Evolutionary conservation across 805 yeast genomes (phyloP), one percentile per base, ranked within the genome.

Genomic region (Maudiozyma serrabonitensis): DNA sequence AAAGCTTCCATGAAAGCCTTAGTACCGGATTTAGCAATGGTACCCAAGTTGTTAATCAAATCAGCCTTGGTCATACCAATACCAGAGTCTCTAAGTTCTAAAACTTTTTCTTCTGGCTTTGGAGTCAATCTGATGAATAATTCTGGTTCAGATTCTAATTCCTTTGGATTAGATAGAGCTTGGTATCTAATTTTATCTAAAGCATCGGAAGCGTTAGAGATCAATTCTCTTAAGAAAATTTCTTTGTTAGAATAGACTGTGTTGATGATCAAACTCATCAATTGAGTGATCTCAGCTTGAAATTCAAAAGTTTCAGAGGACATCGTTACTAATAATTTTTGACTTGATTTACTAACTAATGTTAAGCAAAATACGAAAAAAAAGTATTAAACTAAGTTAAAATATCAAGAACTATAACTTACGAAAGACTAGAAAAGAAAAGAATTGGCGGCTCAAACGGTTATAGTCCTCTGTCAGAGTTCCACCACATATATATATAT

Each of bases 1-100:
- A 95, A 80, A 60, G 99, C 99, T 78, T 93, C 99, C 99, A 93
- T 93, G 74, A 93, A 93, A 62, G 95, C 88, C 79, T 93, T 93
- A 64, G 99, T 93, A 77, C 99, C 99, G 59, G 99, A 93, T 78
- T 93, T 93, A 69, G 99, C 99, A 70, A 93, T 93, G 60, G 98
- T 93, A 84, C 99, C 99, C 74, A 93, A 86, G 79, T 93, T 93
- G 84, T 95, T 93, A 68, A 93, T 91, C 70, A 93, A 80, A 70
- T 93, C 99, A 61, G 96, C 95, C 79, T 93, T 93, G 76, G 99
- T 93, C 96, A 93, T 89, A 90, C 99, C 99, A 65, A 93, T 88
- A 90, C 99, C 99, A 53, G 98, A 82, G 73, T 93, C 99, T 78
- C 98, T 89, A 71, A 93, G 86, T 76, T 93, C 98, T 68, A 93